phyloP scores from a whole-genome alignment of 2,329 filamentous ascomycete genomes.

The Lecanoromycetidae sp. region DNA sequence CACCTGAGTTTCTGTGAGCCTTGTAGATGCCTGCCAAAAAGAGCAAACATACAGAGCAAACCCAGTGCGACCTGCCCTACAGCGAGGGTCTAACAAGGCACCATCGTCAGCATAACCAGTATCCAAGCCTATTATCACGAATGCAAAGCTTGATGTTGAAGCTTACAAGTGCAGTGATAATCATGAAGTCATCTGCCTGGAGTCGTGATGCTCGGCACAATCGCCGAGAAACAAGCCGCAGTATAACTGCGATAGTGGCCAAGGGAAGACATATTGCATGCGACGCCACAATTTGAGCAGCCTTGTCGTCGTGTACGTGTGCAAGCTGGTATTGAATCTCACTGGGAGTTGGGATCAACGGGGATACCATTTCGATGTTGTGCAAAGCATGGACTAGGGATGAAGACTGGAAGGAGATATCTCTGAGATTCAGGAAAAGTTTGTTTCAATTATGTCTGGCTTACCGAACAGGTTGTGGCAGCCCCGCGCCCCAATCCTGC shows the following conservation, averaged over 20 bases:
- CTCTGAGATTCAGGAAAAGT: neutral
- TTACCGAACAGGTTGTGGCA: neutral
- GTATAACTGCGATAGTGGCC: conserved; percentile 3
- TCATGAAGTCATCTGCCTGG: conserved; percentile 5
- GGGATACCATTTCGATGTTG: neutral
- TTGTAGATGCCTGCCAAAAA: no score
- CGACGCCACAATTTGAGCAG: conserved; percentile 4
- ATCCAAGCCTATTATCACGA: neutral
- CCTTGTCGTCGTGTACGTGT: conserved; percentile 5
- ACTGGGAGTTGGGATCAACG: neutral
- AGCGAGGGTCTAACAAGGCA: neutral
- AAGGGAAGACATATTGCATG: conserved; percentile 1
- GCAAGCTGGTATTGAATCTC: neutral
- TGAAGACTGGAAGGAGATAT: neutral
- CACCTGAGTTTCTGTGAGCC: conserved; percentile 1
- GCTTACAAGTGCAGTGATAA: conserved; percentile 8
- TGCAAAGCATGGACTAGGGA: no score
- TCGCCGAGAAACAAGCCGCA: conserved; percentile 6
- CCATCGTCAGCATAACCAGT: neutral
- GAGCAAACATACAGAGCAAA: neutral
- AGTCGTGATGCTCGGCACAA: neutral
- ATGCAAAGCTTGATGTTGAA: no score
- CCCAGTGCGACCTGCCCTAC: neutral
- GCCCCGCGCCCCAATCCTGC: no score
- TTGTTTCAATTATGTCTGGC: no score